Conservation (phyloP, 352 stramenopile species). For the Phytophthora meadii region DNA sequence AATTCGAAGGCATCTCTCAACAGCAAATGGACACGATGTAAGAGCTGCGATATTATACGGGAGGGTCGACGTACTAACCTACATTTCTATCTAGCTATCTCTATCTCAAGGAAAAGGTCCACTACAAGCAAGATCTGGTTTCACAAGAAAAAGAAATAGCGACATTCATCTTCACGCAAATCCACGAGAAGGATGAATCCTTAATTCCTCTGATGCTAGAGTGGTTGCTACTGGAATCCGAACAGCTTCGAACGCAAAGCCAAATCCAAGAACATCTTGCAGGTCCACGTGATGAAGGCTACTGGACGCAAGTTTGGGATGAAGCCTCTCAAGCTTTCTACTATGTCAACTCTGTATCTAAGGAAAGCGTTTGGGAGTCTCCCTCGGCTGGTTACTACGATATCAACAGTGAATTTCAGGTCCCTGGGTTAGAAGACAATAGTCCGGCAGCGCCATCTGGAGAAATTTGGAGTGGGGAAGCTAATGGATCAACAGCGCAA, state of each 20-base stretch:
- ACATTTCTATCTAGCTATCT: constrained; percentile 53
- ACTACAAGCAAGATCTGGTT: constrained; percentile 74
- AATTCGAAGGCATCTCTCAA: constrained; percentile 62
- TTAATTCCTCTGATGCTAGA: constrained; percentile 75
- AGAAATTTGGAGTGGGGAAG: constrained; percentile 3
- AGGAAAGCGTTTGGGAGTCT: constrained; percentile 69
- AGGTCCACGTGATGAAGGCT: constrained; percentile 42
- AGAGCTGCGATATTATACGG: background rate
- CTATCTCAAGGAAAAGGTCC: constrained; percentile 85
- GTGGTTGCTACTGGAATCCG: constrained; percentile 79
- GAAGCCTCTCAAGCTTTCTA: constrained; percentile 64
- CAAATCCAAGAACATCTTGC: constrained; percentile 74
- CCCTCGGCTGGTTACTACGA: constrained; percentile 69
- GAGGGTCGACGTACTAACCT: constrained; percentile 8
- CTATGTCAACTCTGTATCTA: constrained; percentile 65
- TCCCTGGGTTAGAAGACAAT: constrained; percentile 25
- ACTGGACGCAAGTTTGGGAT: constrained; percentile 78
- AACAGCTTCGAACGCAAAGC: constrained; percentile 63
- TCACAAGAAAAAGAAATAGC: constrained; percentile 72
- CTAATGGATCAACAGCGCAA: background rate
- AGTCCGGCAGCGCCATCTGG: background rate
- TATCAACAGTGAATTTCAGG: constrained; percentile 64
- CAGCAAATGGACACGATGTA: constrained; percentile 76
- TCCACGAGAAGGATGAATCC: constrained; percentile 59
- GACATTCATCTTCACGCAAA: constrained; percentile 66